Percentiles rank a stretch among this genome's conserved stretches.
Evolutionary conservation across 2,329 filamentous ascomycete genomes (phyloP).

Genomic region (Ophiosphaerella herpotricha): DNA sequence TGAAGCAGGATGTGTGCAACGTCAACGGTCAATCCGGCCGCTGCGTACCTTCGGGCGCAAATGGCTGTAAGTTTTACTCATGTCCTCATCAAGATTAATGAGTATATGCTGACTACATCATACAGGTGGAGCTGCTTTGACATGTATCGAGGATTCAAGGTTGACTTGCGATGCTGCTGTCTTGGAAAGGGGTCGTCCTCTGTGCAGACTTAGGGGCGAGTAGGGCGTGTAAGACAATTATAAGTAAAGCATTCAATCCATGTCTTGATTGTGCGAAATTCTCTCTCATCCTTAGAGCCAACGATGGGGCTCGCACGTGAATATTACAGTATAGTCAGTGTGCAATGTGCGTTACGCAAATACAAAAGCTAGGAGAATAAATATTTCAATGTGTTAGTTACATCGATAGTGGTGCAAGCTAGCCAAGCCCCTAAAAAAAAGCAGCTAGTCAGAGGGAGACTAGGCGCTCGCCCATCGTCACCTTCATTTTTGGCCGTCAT

Average conservation of each 20-base stretch:
- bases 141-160: constrained; percentile 31
- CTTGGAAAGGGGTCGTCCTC: constrained; percentile 28
- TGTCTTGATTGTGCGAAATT: neutral
- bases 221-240: neutral
- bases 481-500: too few relatives aligned
- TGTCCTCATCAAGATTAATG: neutral
- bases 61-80: constrained; percentile 24
- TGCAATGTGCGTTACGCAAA: too few relatives aligned
- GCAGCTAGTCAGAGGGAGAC: neutral
- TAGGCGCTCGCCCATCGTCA: neutral
- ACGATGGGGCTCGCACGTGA: too few relatives aligned
- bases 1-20: constrained; percentile 39
- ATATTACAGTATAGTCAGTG: too few relatives aligned
- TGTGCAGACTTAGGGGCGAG: constrained; percentile 12
- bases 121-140: constrained; percentile 30
- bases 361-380: too few relatives aligned
- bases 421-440: neutral
- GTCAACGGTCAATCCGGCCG: constrained; percentile 32
- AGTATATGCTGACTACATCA: constrained; percentile 1
- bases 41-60: constrained; percentile 29
- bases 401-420: too few relatives aligned
- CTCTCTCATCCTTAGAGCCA: too few relatives aligned
- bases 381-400: too few relatives aligned
- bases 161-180: constrained; percentile 30
- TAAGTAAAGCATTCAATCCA: neutral